Evolutionary conservation across 306 rosid genomes (phyloP).

Genomic region (Oemleria cerasiformis): DNA sequence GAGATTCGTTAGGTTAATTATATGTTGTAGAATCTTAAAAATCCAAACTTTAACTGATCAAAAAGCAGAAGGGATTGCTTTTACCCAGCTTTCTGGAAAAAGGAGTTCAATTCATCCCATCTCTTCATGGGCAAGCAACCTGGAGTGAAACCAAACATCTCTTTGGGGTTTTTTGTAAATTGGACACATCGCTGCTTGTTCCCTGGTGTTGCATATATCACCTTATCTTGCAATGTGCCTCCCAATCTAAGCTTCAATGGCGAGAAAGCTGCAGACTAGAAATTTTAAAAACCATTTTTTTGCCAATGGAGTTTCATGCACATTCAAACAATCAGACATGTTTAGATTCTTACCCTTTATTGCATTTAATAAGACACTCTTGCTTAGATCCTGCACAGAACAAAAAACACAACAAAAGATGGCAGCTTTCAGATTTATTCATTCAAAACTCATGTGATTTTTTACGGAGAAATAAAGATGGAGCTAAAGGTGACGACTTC

Average conservation of each 20-base stretch:
- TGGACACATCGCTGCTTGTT: slow-evolving; percentile 47
- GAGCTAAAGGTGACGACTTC: neutral
- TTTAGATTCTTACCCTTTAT: slow-evolving; percentile 55
- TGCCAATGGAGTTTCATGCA: too few relatives aligned
- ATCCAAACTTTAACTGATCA: neutral
- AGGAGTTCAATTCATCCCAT: slow-evolving; percentile 88
- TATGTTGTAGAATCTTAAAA: slow-evolving; percentile 18
- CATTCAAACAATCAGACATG: neutral
- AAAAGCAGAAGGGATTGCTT: slow-evolving; percentile 9
- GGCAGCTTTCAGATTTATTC: neutral
- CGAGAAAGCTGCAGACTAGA: slow-evolving; percentile 78
- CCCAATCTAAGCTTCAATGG: slow-evolving; percentile 89
- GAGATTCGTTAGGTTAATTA: slow-evolving; percentile 19
- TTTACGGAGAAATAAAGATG: too few relatives aligned
- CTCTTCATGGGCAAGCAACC: slow-evolving; percentile 82
- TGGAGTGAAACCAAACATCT: slow-evolving; percentile 59
- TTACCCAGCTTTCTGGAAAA: slow-evolving; percentile 84
- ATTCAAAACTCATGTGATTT: neutral
- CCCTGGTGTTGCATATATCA: slow-evolving; percentile 64
- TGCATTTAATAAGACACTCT: slow-evolving; percentile 64
- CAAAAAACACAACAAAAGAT: neutral
- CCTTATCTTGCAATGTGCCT: slow-evolving; percentile 82
- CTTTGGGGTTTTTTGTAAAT: slow-evolving; percentile 41
- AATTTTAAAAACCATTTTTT: too few relatives aligned
- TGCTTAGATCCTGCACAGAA: slow-evolving; percentile 69